Evolutionary conservation across 192 early-diverging fungal species (phyloP), one percentile per base, ranked within the genome.

Genomic region (Coemansia sp.): DNA sequence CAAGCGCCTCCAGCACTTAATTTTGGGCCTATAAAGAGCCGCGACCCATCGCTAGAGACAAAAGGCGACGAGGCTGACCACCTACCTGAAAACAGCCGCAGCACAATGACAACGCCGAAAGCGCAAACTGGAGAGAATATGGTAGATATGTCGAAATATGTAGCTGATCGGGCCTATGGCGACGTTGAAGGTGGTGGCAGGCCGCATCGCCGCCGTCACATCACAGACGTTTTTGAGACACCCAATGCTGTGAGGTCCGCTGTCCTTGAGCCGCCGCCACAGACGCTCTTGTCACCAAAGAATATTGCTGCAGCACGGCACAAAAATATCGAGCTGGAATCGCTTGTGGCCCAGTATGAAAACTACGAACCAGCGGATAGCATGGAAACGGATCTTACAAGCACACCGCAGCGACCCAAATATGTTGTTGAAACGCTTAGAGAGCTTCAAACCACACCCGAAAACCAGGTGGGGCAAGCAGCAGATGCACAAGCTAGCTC

Each of bases 131-230:
- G 69, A 15, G 60, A 68, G 23, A 41, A 26, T 2, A 52, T 23
- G 23, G 57, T 20, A 20, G 74, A 70, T 45, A 64, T 52, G 39
- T 49, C 51, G 8, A 77, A 39, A 43, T 75, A 80, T 38, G 68
- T 74, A 20, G 34, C 72, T 8, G 68, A 62, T 63, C 60, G 77
- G 65, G n/a, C 49, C 4, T 72, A 75, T 3, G 78, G 78, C 53
- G 78, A 81, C 7, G 23, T 75, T 10, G 73, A 75, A 48, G 78
- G 78, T 9, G 78, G 78, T 2, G 78, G 78, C 8, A 63, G 78
- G n/a, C 78, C 63, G 15, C 78, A 81, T 44, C 78, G 73, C 33
- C 69, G 70, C 46, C 66, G 78, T n/a, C 73, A 75, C 53, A 69
- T 69, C 10, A 2, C 49, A 2, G 41, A 35, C 38, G 35, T 30